Evolutionary conservation across 208 protist species (phyloP).

Genomic region (Acanthamoeba lenticulata): DNA sequence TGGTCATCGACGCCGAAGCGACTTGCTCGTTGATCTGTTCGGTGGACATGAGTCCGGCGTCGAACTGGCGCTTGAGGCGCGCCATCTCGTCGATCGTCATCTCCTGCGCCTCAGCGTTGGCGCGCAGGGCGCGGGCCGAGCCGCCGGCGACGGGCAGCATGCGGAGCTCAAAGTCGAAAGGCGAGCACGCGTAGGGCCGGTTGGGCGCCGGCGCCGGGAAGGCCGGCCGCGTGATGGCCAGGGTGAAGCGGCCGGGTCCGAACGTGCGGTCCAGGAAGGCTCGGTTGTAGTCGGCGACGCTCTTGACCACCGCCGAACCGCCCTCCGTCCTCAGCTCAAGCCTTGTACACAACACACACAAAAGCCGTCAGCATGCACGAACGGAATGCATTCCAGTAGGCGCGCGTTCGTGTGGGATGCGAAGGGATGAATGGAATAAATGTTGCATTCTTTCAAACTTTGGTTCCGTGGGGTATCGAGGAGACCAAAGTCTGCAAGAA

Average conservation of each 20-base stretch:
- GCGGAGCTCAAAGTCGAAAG: constrained; percentile 24
- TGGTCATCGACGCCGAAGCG: background rate
- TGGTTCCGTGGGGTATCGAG: background rate
- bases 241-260: background rate
- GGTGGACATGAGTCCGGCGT: background rate
- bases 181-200: constrained; percentile 32
- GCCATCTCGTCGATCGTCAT: background rate
- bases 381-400: too few relatives aligned
- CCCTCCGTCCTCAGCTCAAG: constrained; percentile 27
- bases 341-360: background rate
- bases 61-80: background rate
- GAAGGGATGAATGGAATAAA: background rate
- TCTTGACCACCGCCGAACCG: background rate
- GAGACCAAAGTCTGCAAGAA: background rate
- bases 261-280: background rate
- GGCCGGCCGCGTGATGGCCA: constrained; percentile 37
- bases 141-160: background rate
- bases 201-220: background rate
- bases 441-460: background rate
- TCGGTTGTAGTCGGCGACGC: constrained; percentile 53
- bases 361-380: background rate
- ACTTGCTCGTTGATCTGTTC: background rate
- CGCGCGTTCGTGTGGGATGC: too few relatives aligned
- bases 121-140: background rate
- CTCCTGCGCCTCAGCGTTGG: too few relatives aligned